A percentile compares a stretch with the other conserved stretches of the same genome.
These are phyloP conservation scores for Clitopilus hobsonii DNA, from an alignment of 768 basidiomycete genomes.

Conservation along the genomic window DNA sequence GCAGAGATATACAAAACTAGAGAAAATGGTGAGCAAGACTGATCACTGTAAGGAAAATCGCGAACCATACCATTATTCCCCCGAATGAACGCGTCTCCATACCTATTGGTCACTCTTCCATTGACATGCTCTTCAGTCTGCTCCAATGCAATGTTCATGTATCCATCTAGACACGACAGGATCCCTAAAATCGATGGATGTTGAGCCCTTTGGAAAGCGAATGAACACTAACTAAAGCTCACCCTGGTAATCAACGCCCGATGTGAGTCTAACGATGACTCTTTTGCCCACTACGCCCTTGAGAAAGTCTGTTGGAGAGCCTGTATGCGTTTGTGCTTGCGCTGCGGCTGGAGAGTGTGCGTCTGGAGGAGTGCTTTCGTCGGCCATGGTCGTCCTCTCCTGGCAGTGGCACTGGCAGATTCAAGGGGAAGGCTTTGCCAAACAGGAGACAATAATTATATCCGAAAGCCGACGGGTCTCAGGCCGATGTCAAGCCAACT, in stretches of 20 bases:
- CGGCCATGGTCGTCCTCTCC: constrained; percentile 74
- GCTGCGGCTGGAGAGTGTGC: constrained; percentile 42
- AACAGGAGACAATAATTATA: no score
- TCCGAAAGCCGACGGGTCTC: no score
- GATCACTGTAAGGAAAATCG: neutral
- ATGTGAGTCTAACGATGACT: constrained; percentile 87
- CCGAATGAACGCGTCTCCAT: constrained; percentile 93
- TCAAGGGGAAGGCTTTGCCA: no score
- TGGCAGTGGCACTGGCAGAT: constrained; percentile 29
- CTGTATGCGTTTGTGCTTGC: constrained; percentile 45
- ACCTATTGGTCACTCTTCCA: constrained; percentile 80
- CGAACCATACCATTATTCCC: constrained; percentile 77
- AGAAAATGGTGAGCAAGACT: constrained; percentile 2
- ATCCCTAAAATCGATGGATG: constrained; percentile 49
- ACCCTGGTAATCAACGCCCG: constrained; percentile 94
- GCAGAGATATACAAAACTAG: constrained; percentile 79
- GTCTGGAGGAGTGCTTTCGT: constrained; percentile 22
- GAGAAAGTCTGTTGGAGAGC: constrained; percentile 89
- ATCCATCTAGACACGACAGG: constrained; percentile 93
- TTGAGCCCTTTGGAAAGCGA: neutral
- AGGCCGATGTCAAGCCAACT: no score
- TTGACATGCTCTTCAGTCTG: constrained; percentile 96
- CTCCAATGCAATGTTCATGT: constrained; percentile 99
- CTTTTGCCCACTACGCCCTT: constrained; percentile 96
- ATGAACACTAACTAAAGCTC: constrained; percentile 12